phyloP scores from a whole-genome alignment of 192 early-diverging fungal genomes.

The Podila verticillata region DNA sequence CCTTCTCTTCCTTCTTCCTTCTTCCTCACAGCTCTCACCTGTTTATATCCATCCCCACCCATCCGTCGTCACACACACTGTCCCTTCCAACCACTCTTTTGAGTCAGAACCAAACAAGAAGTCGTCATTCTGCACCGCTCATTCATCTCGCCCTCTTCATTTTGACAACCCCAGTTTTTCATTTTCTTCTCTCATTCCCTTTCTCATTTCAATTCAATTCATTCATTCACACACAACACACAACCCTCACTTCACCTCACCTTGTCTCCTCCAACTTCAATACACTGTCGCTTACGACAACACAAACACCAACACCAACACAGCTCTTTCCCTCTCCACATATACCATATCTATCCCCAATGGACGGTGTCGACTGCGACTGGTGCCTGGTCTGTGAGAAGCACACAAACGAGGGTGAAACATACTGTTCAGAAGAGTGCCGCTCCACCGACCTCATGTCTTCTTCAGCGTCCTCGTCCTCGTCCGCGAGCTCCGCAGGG shows the following conservation, averaged over 20 bases:
- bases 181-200: not conserved
- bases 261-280: not conserved
- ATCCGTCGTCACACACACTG: not conserved
- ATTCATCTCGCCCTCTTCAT: not conserved
- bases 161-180: too few species aligned
- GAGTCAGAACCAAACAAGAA: not conserved
- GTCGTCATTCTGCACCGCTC: constrained; percentile 1
- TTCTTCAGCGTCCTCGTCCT: constrained; percentile 41
- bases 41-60: not conserved
- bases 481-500: constrained; percentile 17
- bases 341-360: not conserved
- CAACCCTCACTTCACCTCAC: not conserved
- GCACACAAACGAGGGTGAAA: constrained; percentile 34
- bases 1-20: not conserved
- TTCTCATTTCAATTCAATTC: not conserved
- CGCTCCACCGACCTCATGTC: constrained; percentile 48
- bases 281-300: not conserved
- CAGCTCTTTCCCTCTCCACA: not conserved
- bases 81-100: not conserved
- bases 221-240: not conserved
- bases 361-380: constrained; percentile 53
- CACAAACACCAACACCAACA: not conserved
- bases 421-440: constrained; percentile 51
- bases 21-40: not conserved
- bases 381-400: constrained; percentile 46